Evolutionary conservation across 208 protist genomes (phyloP), one percentile per base, ranked within the genome.

Genomic region (Crithidia sp.): DNA sequence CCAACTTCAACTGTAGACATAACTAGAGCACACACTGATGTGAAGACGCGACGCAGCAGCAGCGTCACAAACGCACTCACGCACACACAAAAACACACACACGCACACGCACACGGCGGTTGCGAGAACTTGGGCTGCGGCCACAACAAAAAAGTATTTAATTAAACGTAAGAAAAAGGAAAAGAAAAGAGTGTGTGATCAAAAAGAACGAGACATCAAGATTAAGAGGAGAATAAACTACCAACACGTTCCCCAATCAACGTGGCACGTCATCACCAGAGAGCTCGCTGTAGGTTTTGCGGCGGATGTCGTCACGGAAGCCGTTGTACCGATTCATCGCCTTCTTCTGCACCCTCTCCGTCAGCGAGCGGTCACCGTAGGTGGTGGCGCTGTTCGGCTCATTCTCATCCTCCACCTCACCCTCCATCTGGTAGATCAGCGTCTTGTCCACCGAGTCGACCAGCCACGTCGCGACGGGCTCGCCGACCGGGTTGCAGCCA

Each of bases 331-430:
- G 81, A 66, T 96, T 96, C 92, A 96, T 96, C 40, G 92, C 92
- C 84, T 95, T 96, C 62, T 95, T 94, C 84, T 94, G 88, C 65
- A 96, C 89, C 0, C 92, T 81, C 71, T 92, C 89, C 5, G 85
- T 92, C 41, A 95, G 69, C 5, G 85, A 91, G 14, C 88, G 87
- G 59, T 95, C 89, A 7, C 89, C 91, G 53, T 92, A 93, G 41
- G 86, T 96, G 40, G 88, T 92, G n/a, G 87, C 88, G 77, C 87
- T 93, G 83, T 93, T 91, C 41, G 89, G 92, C 39, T 96, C 92
- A 61, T 96, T 96, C 72, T 96, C 92, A 53, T 96, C 92, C 81
- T 96, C 92, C 56, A 96, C 86, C 78, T 93, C 86, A 28, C 84
- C 89, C 67, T 96, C 92, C 87, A 96, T 92, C 62, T 85, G 84